Evolutionary conservation across 2,329 filamentous ascomycete genomes (phyloP).

Genomic region (Stromatinia cepivora): DNA sequence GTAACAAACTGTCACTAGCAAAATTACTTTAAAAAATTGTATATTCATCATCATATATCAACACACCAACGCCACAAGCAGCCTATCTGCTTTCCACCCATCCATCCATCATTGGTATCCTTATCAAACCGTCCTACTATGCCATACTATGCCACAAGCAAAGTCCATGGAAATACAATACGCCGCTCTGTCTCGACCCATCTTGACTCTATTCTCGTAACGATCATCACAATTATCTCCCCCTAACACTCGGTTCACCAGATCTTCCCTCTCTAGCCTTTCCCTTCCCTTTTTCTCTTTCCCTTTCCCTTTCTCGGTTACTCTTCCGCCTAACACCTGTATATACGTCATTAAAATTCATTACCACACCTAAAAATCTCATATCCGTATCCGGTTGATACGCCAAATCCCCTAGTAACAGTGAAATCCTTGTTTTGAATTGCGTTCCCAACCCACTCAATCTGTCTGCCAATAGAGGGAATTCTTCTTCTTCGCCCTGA

Average conservation of each 20-base stretch:
- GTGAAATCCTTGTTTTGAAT: constrained; percentile 75
- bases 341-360: constrained; percentile 99
- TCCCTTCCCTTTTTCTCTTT: constrained; percentile 13
- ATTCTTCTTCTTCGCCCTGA: constrained; percentile 49
- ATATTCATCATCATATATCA: constrained; percentile 13
- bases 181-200: neutral
- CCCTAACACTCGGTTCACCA: constrained; percentile 2
- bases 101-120: constrained; percentile 15
- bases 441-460: constrained; percentile 70
- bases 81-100: neutral
- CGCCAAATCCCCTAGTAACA: constrained; percentile 83
- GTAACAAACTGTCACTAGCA: too few species aligned
- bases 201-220: neutral
- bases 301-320: neutral
- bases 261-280: constrained; percentile 1
- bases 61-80: constrained; percentile 8
- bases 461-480: constrained; percentile 73
- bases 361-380: constrained; percentile 91
- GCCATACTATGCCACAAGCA: neutral
- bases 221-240: neutral
- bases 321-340: constrained; percentile 56
- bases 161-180: constrained; percentile 14
- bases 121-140: constrained; percentile 2
- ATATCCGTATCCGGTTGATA: constrained; percentile 95
- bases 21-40: neutral